Conservation (phyloP, 768 basidiomycete genomes). For the Russula compacta region DNA sequence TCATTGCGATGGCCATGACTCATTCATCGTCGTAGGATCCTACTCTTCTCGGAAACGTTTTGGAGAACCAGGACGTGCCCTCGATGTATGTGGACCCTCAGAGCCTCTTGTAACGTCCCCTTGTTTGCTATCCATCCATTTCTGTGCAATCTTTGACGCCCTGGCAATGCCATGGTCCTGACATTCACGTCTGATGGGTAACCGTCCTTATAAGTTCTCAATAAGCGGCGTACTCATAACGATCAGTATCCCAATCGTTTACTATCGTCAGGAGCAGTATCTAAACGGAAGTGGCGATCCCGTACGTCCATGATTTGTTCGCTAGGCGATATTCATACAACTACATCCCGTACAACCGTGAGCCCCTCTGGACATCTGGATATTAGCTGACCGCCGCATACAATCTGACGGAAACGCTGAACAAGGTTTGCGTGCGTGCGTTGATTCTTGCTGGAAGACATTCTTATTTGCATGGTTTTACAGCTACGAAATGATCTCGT, state of each 20-base stretch:
- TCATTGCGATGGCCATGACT: not conserved
- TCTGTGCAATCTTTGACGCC: conserved; percentile 13
- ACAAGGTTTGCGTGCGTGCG: conserved; percentile 34
- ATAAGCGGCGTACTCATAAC: not conserved
- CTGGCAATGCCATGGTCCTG: conserved; percentile 64
- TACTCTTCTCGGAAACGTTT: conserved; percentile 56
- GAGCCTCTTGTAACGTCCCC: conserved; percentile 47
- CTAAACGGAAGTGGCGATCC: conserved; percentile 60
- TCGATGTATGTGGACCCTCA: conserved; percentile 72
- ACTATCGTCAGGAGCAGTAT: conserved; percentile 74
- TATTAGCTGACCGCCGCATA: conserved; percentile 53
- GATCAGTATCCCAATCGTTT: conserved; percentile 62
- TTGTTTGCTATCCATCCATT: not conserved
- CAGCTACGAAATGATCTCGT: conserved; percentile 60
- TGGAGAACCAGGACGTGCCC: conserved; percentile 75
- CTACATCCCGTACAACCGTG: conserved; percentile 51
- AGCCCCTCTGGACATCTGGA: conserved; percentile 62
- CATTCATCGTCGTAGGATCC: conserved; percentile 24
- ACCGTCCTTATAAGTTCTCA: not conserved
- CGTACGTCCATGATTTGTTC: conserved; percentile 30
- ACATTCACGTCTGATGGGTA: conserved; percentile 68
- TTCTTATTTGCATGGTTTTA: not conserved
- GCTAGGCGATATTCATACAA: conserved; percentile 2
- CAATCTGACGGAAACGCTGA: conserved; percentile 50
- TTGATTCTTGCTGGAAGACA: not conserved